Base-by-base conservation (phyloP, 768 basidiomycete genomes). In the Lentinula sp. region DNA sequence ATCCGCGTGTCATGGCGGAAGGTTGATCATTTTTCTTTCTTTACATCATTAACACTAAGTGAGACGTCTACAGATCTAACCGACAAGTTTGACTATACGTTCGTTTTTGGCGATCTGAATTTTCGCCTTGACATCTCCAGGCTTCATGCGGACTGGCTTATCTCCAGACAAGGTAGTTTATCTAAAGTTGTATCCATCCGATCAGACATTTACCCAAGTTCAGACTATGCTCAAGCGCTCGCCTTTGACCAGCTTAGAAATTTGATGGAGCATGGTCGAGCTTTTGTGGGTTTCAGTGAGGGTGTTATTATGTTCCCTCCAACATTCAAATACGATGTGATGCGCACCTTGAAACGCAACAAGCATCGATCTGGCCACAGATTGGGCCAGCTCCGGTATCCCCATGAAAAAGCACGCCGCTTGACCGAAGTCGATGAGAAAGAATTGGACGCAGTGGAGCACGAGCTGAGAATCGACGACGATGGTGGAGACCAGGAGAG, bases 61-160 rank as follows among this genome's bases (percentile, higher is more conserved):
- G 65, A 56, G 13, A 64, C 32, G 16, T 16, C 52, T 37, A 64
- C 58, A 86, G 93, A 96, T 68, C 73, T 93, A 50, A 93, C 91
- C 0, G 93, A 96, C 67, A 85, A 82, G 65, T 97, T 95, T 67
- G 95, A 98, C 70, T 87, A 87, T 62, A 85, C 90, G 0, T 97
- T 96, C 70, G 79, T 60, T 43, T 91, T 85, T 66, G 95, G 95
- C 3, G 95, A 97, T 71, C 82, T 95, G 52, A 98, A 96, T 72
- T 97, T 97, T 69, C 82, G 95, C 37, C 75, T 97, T 53, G 88
- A 95, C 64, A 85, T 97, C 49, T 89, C 94, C 6, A 83, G 95
- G 16, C 74, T 95, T 12, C 95, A 98, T 68, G 95, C 95, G 4
- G 95, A 98, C 72, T 97, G 95, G 94, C 77, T 98, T 3, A 86